Evolutionary conservation across 2,329 filamentous ascomycete species (phyloP).

Genomic region (Zasmidium cellare): DNA sequence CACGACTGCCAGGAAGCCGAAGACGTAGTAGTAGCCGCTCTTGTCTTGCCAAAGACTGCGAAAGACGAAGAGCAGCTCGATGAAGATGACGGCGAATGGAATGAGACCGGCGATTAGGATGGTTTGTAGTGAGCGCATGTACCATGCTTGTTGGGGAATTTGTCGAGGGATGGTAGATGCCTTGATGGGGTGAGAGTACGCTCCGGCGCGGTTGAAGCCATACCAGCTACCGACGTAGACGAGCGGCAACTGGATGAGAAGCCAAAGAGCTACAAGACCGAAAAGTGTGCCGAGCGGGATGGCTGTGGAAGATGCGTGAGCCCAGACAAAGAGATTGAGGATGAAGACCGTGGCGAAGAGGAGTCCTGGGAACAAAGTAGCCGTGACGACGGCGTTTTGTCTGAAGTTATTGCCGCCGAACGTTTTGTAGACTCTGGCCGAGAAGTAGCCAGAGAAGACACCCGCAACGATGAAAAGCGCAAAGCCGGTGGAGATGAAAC

Average conservation of each 20-base stretch:
- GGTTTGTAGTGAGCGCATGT: constrained; percentile 63
- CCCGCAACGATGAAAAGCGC: constrained; percentile 83
- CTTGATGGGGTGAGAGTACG: constrained; percentile 81
- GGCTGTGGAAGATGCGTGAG: constrained; percentile 82
- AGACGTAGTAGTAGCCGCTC: constrained; percentile 88
- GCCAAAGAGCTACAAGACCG: constrained; percentile 73
- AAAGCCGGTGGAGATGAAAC: constrained; percentile 80
- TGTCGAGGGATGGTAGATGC: constrained; percentile 71
- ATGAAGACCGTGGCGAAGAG: constrained; percentile 74
- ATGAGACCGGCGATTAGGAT: constrained; percentile 73
- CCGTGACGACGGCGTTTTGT: constrained; percentile 73
- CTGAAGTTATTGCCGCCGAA: constrained; percentile 75
- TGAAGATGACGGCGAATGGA: constrained; percentile 84
- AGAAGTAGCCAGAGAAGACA: constrained; percentile 84
- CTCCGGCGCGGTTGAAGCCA: constrained; percentile 65
- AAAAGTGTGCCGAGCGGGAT: constrained; percentile 80
- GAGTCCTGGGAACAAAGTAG: constrained; percentile 75
- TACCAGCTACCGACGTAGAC: constrained; percentile 80
- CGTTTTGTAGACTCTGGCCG: constrained; percentile 77
- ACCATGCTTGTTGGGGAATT: constrained; percentile 75
- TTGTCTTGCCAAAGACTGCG: constrained; percentile 89
- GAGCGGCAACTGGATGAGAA: constrained; percentile 81
- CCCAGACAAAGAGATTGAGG: constrained; percentile 87
- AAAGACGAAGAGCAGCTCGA: constrained; percentile 84
- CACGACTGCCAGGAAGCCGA: constrained; percentile 78